phyloP scores from a whole-genome alignment of 1,139 yeast species.

The Candida pseudoviswanathii region DNA sequence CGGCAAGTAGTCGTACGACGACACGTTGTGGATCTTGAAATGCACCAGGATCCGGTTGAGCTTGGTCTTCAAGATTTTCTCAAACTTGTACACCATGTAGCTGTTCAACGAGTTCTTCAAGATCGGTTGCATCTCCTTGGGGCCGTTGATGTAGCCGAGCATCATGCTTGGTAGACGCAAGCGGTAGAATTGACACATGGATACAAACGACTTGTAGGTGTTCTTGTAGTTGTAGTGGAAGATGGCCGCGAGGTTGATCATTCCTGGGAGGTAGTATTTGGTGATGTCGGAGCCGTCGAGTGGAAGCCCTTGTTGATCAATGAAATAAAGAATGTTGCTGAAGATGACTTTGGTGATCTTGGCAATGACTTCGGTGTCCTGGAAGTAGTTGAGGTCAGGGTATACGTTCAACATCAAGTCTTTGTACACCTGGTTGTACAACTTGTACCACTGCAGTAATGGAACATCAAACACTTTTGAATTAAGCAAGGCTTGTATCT shows the following conservation, averaged over 20 bases:
- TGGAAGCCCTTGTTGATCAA: constrained; percentile 17
- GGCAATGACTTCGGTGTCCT: constrained; percentile 27
- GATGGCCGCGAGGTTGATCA: constrained; percentile 41
- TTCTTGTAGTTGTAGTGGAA: constrained; percentile 40
- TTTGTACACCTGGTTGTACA: constrained; percentile 14
- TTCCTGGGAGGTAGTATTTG: constrained; percentile 25
- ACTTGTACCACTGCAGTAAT: constrained; percentile 8
- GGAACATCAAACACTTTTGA: constrained; percentile 9
- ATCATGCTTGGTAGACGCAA: constrained; percentile 32
- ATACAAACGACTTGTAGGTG: constrained; percentile 41
- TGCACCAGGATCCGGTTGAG: constrained; percentile 52
- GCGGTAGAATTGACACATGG: constrained; percentile 46
- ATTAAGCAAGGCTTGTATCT: constrained; percentile 4
- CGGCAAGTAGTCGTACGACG: constrained; percentile 31
- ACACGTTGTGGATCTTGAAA: constrained; percentile 42
- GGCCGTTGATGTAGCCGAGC: constrained; percentile 15
- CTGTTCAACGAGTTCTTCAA: constrained; percentile 11
- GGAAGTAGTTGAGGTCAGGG: constrained; percentile 50
- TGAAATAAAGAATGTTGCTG: constrained; percentile 24
- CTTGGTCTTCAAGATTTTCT: constrained; percentile 44
- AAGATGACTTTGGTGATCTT: constrained; percentile 30
- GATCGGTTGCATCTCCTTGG: constrained; percentile 11
- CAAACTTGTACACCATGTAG: constrained; percentile 39
- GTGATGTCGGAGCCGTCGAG: constrained; percentile 6
- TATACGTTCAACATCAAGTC: constrained; percentile 35